A percentile compares a stretch with the other conserved stretches of the same genome.
These are phyloP conservation scores for Magnaporthiopsis poae DNA, from an alignment of 2,329 filamentous ascomycete genomes.

Conservation along the genomic window DNA sequence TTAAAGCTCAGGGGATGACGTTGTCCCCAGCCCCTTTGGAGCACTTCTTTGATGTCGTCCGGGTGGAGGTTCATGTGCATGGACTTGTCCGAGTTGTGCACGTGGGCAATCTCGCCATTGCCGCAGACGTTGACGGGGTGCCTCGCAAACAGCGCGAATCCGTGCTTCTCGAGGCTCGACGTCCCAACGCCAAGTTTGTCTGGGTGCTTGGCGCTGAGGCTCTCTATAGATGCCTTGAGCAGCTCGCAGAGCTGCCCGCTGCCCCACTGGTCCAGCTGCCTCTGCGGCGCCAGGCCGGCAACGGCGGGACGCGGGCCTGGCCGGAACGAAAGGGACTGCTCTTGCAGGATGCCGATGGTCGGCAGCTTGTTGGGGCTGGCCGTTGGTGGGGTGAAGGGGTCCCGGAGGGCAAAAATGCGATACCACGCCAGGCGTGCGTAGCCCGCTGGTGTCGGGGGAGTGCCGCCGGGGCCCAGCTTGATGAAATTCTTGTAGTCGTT, in stretches of 20 bases:
- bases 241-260: conserved; percentile 41
- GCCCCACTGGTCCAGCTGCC: conserved; percentile 62
- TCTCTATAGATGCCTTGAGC: conserved; percentile 43
- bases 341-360: conserved; percentile 46
- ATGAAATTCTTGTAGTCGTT: conserved; percentile 70
- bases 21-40: conserved; percentile 73
- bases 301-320: conserved; percentile 55
- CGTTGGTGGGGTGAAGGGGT: conserved; percentile 55
- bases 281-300: conserved; percentile 69
- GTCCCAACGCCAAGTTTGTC: conserved; percentile 49
- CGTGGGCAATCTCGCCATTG: conserved; percentile 72
- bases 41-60: conserved; percentile 60
- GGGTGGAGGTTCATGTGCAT: conserved; percentile 75
- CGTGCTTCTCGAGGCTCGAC: conserved; percentile 75
- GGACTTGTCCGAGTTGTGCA: conserved; percentile 65
- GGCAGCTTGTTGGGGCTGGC: conserved; percentile 43
- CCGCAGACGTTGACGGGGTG: conserved; percentile 59
- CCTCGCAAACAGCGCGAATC: conserved; percentile 62
- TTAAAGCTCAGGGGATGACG: conserved; percentile 57
- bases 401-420: conserved; percentile 58
- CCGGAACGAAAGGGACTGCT: conserved; percentile 46
- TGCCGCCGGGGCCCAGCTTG: conserved; percentile 69
- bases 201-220: conserved; percentile 33
- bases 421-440: conserved; percentile 67
- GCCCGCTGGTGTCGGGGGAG: conserved; percentile 60